Base-by-base conservation (phyloP, 2,329 filamentous ascomycete species). In the Hymenoscyphus linearis region DNA sequence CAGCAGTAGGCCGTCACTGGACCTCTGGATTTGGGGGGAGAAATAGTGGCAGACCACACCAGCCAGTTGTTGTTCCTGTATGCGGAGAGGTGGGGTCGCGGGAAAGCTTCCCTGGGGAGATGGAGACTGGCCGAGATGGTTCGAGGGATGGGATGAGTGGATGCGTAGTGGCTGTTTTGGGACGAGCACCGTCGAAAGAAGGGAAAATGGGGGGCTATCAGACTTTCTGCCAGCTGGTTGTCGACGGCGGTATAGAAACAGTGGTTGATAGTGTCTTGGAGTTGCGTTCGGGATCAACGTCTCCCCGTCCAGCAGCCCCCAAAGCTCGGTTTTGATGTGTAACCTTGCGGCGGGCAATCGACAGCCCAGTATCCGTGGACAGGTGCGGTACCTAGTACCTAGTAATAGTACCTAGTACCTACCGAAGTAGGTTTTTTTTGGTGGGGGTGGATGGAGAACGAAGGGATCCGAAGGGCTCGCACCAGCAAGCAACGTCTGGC, bases 81-180 rank as follows among this genome's bases (percentile, higher is more conserved):
- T 59, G 57, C 57, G 52, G 57, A 54, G 34, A 36, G 57, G 57
- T 59, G 57, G 57, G 57, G 53, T 59, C 57, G 57, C 40, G 57
- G 57, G 44, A 58, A 26, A 58, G 57, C 40, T 52, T 57, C 55
- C 37, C 37, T 57, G 55, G 40, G 55, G 37, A 36, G 37, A 25
- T 4, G n/a, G 18, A 44, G 40, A 40, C 18, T 18, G 55, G 55
- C 36, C 22, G 25, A 22, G 53, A 35, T 56, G 54, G 35, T 40
- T 44, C 34, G 14, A 25, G 26, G 55, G 55, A 50, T 57, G 55
- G 40, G 18, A 47, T 9, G 37, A 44, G 16, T 16, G 37, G 40
- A 10, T 18, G 40, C 10, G n/a, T 47, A 57, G 37, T 57, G 37
- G 36, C 55, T 34, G 18, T 57, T 35, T 57, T 36, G 37, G 55